These are phyloP conservation scores for Fusarium pseudocircinatum DNA, from an alignment of 2,329 filamentous ascomycete species.

Conservation along the genomic window DNA sequence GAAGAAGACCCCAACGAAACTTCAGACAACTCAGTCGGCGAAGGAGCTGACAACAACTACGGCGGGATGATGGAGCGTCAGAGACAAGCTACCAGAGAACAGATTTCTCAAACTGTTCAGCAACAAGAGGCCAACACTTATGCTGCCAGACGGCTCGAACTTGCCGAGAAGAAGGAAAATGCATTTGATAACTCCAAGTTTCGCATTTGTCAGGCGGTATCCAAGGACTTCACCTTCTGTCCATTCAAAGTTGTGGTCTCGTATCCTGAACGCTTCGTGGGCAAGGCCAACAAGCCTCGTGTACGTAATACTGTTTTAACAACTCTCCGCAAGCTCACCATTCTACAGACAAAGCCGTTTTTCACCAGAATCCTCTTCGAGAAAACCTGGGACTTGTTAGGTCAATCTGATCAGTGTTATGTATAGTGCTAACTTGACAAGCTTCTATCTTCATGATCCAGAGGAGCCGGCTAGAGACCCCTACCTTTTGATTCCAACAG, in stretches of 20 bases:
- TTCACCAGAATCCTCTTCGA: constrained; percentile 69
- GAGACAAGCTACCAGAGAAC: not conserved
- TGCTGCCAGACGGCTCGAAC: constrained; percentile 2
- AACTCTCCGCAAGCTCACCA: constrained; percentile 18
- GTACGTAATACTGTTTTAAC: constrained; percentile 47
- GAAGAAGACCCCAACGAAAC: not conserved
- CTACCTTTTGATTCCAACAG: constrained; percentile 72
- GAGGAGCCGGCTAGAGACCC: constrained; percentile 57
- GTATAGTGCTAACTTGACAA: constrained; percentile 46
- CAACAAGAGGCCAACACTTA: not conserved
- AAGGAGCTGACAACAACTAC: not conserved
- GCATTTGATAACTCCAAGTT: constrained; percentile 42
- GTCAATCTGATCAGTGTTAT: constrained; percentile 39
- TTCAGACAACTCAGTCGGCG: not conserved
- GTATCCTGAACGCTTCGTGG: constrained; percentile 70
- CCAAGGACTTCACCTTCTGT: constrained; percentile 52
- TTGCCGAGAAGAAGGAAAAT: constrained; percentile 5
- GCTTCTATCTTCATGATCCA: constrained; percentile 73
- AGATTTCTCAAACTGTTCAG: not conserved
- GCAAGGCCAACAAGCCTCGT: constrained; percentile 59
- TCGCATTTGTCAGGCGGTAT: constrained; percentile 37
- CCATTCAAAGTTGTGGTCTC: constrained; percentile 63
- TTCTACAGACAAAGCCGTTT: constrained; percentile 54
- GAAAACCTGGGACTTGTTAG: constrained; percentile 82
- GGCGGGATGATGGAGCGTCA: constrained; percentile 3